Evolutionary conservation across 345 rosid species (phyloP), one percentile per base, ranked within the genome.

Genomic region (Populus tremula): DNA sequence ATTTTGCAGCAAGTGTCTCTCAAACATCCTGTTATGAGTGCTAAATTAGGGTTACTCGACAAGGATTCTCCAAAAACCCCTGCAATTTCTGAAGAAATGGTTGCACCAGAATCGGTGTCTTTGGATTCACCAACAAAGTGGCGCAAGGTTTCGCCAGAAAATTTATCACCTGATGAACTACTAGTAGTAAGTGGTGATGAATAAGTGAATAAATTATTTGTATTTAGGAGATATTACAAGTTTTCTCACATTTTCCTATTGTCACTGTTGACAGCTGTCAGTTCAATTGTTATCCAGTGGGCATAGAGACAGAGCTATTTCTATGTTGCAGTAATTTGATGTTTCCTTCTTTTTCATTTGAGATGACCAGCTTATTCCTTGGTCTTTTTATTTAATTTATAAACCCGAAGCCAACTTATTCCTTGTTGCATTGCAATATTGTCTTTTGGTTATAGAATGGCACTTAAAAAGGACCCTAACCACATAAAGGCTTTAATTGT

Each of bases 401-500:
- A 43, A 64, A 29, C 67, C 67, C 9, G 67, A 43, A 17, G 35
- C 27, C 39, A 14, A 0, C 39, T 72, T 39, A n/a, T 64, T 35
- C 43, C 16, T 67, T 54, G 33, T 68, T 47, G 25, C 21, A 67
- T 54, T 73, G 23, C 49, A 29, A 21, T 67, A 33, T 36, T 77
- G 23, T 71, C 49, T 59, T 78, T 41, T 84, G 23, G 29, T 49
- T 72, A 70, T 88, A 95, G 98, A 80, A 77, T 89, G 77, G 96
- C 97, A 50, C 86, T 95, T 66, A 82, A 84, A 38, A 95, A 91
- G 76, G 98, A 95, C 77, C 96, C 94, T 75, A 90, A 87, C 50
- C 84, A 83, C 78, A 71, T 86, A n/a, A 82, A 77, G 39, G 94
- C 96, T 72, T 63, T 90, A 88, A 78, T 89, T 82, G 78, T 87